phyloP scores from a whole-genome alignment of 805 yeast species.

The Grigorovia transvaalensis region DNA sequence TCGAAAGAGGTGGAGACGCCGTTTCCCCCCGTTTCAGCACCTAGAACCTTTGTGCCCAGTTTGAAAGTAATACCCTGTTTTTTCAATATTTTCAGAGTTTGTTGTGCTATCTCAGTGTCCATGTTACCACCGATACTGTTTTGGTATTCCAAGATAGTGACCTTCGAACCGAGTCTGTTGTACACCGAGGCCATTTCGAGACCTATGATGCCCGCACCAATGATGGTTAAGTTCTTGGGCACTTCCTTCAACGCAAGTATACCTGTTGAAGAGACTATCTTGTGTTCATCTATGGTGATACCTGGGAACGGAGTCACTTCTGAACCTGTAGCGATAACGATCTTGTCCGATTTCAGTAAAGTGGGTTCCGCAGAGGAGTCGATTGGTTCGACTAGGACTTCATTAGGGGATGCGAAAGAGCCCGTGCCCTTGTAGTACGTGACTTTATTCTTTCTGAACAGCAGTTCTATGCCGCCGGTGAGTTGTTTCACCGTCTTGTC shows the following conservation, averaged over 20 bases:
- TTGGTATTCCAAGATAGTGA: conserved; percentile 87
- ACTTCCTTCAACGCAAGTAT: conserved; percentile 73
- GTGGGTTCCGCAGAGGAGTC: conserved; percentile 59
- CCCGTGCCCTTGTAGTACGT: conserved; percentile 92
- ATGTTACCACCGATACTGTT: conserved; percentile 93
- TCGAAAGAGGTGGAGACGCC: conserved; percentile 89
- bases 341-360: conserved; percentile 66
- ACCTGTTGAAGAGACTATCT: conserved; percentile 95
- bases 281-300: conserved; percentile 88
- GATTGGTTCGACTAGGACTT: conserved; percentile 69
- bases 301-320: conserved; percentile 99
- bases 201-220: conserved; percentile 99
- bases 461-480: conserved; percentile 89
- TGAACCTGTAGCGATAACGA: conserved; percentile 96
- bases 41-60: conserved; percentile 80
- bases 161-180: conserved; percentile 90
- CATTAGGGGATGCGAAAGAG: conserved; percentile 72
- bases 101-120: conserved; percentile 91
- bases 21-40: conserved; percentile 59
- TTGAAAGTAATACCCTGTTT: conserved; percentile 95
- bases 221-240: conserved; percentile 84
- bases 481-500: conserved; percentile 80
- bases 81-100: conserved; percentile 77
- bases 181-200: conserved; percentile 99
- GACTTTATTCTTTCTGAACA: conserved; percentile 92